Base-by-base conservation (phyloP, 1,284 basidiomycete genomes). In the Lentinula novae-zelandiae region DNA sequence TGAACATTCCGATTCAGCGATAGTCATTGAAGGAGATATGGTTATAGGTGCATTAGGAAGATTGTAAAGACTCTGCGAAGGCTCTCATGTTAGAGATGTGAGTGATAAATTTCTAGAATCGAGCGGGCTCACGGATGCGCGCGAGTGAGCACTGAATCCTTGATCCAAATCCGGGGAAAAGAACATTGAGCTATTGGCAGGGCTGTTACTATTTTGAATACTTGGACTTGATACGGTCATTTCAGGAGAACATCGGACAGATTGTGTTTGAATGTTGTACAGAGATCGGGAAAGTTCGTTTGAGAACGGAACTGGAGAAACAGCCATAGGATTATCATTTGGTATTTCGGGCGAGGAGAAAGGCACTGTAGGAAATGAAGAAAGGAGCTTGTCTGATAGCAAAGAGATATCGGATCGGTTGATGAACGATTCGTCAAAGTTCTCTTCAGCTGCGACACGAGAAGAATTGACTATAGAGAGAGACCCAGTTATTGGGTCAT, bases 1-100 rank as follows among this genome's bases (percentile, higher is more conserved):
- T 20, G 44, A 46, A 20, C 17, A 20, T 48, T 34, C 51, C 20
- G 42, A 53, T 15, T 53, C 38, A 7, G 54, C 20, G 38, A 13
- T n/a, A 15, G 33, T 15, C 4, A 51, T 38, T 48, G 55, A 58
- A 31, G 50, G 60, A 48, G 60, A 59, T 9, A 63, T 53, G 20
- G 44, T 17, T 39, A 74, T 72, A 46, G 70, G 70, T 6, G 63
- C 63, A 57, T 73, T 72, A 1, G 72, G 72, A 33, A 73, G 62
- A 38, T 58, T 72, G 60, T 73, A 73, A 15, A 74, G 62, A 46
- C 66, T 70, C 72, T 71, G 55, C 2, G 48, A 27, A 22, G 31
- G 22, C 13, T 40, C 53, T 56, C 20, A 49, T 6, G 22, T 31
- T 34, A 13, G n/a, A 20, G 13, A 22, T 20, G 31, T 20, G 20